Base-by-base conservation (phyloP, 1,284 basidiomycete species). In the Uromyces viciae-fabae region DNA sequence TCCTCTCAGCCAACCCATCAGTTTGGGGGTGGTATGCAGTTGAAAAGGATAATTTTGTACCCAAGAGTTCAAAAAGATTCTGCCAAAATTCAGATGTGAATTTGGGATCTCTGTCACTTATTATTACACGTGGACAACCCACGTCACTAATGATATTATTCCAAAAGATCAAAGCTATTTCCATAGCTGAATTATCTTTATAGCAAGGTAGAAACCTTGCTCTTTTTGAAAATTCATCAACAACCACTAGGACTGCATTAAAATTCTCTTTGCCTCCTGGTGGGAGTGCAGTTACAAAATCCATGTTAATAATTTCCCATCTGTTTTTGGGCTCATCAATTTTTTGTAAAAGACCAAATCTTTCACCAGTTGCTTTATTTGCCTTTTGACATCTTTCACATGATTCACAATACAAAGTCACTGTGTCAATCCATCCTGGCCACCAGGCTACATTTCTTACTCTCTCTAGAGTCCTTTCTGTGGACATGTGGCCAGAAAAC, bases 321-420 rank as follows among this genome's bases (percentile, higher is more conserved):
- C 52, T 11, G 46, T 49, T 49, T 49, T 11, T 11, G 46, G 58
- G 58, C 25, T 62, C 58, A 14, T n/a, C 14, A 14, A 62, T 62
- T 62, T 62, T 62, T 25, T 14, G 11, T 11, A 62, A 14, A 14
- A 62, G 31, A 25, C 58, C 58, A 33, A 25, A 62, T 62, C 68
- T 49, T 19, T 46, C 46, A 1, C 68, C 40, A 19, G 68, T 71
- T 19, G 42, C 68, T 71, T 71, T 71, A 46, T 71, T 71, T 4
- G 68, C 40, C 42, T 71, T 71, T 40, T 71, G 68, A 22, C 68
- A 71, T 71, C 68, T 71, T 5, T 71, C 68, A 52, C 42, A 71
- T 19, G 42, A 28, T 2, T 19, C 8, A 28, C 31, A 36, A 38
- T 72, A 72, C 8, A 49, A 40, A 36, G 25, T 19, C 1, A 31